Evolutionary conservation across 805 yeast genomes (phyloP), one percentile per base, ranked within the genome.

Genomic region (Ogataea wickerhamii): DNA sequence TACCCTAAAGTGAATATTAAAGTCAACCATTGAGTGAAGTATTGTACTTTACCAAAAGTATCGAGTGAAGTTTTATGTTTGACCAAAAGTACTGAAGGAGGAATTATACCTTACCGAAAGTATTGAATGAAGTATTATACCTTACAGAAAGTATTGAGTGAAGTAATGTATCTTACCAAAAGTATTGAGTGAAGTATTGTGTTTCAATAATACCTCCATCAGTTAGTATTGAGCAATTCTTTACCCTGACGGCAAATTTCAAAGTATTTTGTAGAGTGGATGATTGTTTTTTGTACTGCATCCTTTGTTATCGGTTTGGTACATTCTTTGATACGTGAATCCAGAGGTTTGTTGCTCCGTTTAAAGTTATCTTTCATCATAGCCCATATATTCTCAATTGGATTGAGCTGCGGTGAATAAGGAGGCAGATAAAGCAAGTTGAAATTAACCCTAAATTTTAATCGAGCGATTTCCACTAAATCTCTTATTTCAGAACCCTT

Each of bases 361-460:
- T 14, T 27, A 27, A 27, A 27, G 10, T 27, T 27, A 27, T 27
- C 18, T 16, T 27, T 27, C 30, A 27, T 27, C 30, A 27, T 27
- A n/a, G 30, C 30, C 30, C 30, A 8, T 27, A 13, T 27, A 27
- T 27, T 27, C 30, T 27, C 30, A 27, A 27, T 27, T 27, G 30
- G 30, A 27, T 27, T 27, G 18, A 27, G 30, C 18, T 27, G 30
- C 30, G 30, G 30, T 27, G 30, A 27, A 27, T 27, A 27, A 27
- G 30, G 30, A 27, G 30, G 30, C 30, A 27, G n/a, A 27, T 27
- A 27, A 27, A 27, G 30, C 30, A 27, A 27, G 30, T 27, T 16
- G 30, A 27, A 27, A 7, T 27, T 27, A 16, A 27, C 30, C 16
- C 30, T 27, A 13, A 27, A 27, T 16, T 27, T 27, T 13, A 27